These are phyloP conservation scores for Leishmania braziliensis DNA, from an alignment of 208 protist species.

Conservation along the genomic window DNA sequence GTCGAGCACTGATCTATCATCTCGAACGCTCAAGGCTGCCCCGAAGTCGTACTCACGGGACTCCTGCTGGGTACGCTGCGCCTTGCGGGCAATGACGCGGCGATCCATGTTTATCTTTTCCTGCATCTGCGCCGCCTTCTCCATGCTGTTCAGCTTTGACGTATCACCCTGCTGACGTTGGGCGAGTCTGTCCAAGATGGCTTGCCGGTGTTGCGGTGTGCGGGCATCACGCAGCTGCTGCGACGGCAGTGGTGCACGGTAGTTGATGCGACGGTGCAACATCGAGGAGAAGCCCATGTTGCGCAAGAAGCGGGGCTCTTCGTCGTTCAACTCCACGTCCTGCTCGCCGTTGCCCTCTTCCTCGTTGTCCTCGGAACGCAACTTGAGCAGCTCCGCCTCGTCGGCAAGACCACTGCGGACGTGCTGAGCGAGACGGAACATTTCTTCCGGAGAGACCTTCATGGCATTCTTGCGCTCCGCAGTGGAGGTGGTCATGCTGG, in stretches of 20 bases:
- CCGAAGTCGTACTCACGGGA: slow-evolving; percentile 4
- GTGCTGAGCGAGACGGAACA: slow-evolving; percentile 87
- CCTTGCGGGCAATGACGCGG: slow-evolving; percentile 60
- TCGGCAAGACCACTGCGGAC: slow-evolving; percentile 84
- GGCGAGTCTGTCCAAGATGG: slow-evolving; percentile 68
- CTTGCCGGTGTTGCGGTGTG: slow-evolving; percentile 83
- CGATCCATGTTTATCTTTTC: slow-evolving; percentile 82
- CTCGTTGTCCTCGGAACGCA: slow-evolving; percentile 70
- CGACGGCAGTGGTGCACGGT: slow-evolving; percentile 75
- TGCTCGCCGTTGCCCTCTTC: slow-evolving; percentile 38
- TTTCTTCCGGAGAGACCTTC: slow-evolving; percentile 86
- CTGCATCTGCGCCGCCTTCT: slow-evolving; percentile 70
- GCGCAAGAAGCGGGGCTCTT: slow-evolving; percentile 78
- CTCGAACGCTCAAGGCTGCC: background rate
- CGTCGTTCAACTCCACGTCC: slow-evolving; percentile 87
- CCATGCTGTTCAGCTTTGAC: slow-evolving; percentile 78
- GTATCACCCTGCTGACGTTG: slow-evolving; percentile 54
- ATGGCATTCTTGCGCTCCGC: slow-evolving; percentile 63
- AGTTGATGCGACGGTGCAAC: slow-evolving; percentile 75
- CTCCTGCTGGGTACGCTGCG: slow-evolving; percentile 39
- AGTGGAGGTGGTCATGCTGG: slow-evolving; percentile 44
- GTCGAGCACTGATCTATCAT: background rate
- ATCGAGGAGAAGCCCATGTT: slow-evolving; percentile 57
- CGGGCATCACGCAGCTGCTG: slow-evolving; percentile 76
- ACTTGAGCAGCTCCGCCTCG: slow-evolving; percentile 74